Evolutionary conservation across 2,329 filamentous ascomycete species (phyloP).

Genomic region (Penicillium sumatraense): DNA sequence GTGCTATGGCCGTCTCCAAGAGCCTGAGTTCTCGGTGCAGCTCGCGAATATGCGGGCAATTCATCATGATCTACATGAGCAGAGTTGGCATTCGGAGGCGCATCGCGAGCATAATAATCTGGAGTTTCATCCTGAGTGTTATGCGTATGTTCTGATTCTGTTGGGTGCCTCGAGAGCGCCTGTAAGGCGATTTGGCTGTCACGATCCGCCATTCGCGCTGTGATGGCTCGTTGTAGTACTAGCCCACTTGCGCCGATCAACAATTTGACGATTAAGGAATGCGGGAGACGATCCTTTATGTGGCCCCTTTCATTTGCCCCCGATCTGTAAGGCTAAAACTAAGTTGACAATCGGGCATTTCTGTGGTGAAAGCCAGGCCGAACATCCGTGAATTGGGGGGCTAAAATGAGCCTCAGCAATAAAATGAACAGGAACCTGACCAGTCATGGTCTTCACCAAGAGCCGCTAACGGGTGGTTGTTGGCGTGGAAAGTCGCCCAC

Average conservation of each 20-base stretch:
- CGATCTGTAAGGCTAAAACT: not conserved
- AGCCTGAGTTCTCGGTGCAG: not conserved
- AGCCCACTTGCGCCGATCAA: not conserved
- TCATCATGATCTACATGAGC: not conserved
- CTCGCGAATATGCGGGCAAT: constrained; percentile 9
- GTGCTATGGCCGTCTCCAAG: constrained; percentile 5
- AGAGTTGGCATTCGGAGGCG: not conserved
- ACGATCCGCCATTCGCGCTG: not conserved
- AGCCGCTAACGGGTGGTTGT: not conserved
- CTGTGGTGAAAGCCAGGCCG: not conserved
- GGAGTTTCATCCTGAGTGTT: not conserved
- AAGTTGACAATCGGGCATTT: not conserved
- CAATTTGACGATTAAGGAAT: not conserved
- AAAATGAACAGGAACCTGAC: not conserved
- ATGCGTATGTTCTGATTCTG: not conserved
- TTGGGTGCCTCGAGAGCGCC: not conserved
- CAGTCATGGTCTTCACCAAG: not conserved
- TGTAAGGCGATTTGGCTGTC: not conserved
- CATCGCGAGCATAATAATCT: not conserved
- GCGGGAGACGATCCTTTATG: not conserved
- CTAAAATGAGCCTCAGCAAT: not conserved
- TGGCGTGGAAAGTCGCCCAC: not conserved
- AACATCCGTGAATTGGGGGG: not conserved
- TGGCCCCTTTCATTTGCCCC: not conserved
- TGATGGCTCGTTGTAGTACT: not conserved